Evolutionary conservation across 176 grass and related monocot species (phyloP), one percentile per base, ranked within the genome.

Genomic region (Tuctoria greenei): DNA sequence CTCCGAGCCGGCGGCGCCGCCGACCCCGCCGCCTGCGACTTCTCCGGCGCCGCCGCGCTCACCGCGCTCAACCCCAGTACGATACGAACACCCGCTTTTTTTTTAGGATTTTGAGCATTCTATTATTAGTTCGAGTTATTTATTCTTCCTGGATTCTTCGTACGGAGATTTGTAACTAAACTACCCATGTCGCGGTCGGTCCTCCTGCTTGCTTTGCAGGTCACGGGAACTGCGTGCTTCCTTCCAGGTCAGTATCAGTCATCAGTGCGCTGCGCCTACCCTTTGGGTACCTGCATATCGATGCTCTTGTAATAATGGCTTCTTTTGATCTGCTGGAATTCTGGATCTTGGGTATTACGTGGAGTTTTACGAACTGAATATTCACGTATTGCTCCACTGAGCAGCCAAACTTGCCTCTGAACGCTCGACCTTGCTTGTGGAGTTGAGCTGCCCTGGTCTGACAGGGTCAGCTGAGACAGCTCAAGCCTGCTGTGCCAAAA

Each of bases 171-270:
- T 75, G 55, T 80, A 51, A 68, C 38, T 80, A n/a, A n/a, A n/a
- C n/a, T n/a, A 43, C 64, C 27, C 4, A 1, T 62, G 13, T 69
- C 14, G 1, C 10, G 34, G 63, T 61, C 34, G 61, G 70, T 81
- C 71, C 44, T 27, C 43, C 44, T 1, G 7, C 21, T 46, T 81
- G 13, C 78, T 73, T 82, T 61, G 46, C 81, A 93, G 91, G 87
- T 65, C 58, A 72, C 7, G 91, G 80, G 41, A 87, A 60, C 81
- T 93, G 91, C 68, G 12, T 85, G 8, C 68, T 87, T 25, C 84
- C 84, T 26, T 93, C 91, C 57, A 93, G 91, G 91, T 93, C 71
- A n/a, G n/a, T n/a, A n/a, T n/a, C n/a, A n/a, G n/a, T n/a, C n/a
- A n/a, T n/a, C n/a, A 59, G 87, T 77, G 74, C 10, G n/a, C 20